A percentile compares a stretch with the other conserved stretches of the same genome.
These are phyloP conservation scores for Alloteropsis angusta DNA, from an alignment of 202 grass and related monocot species.

Conservation along the genomic window DNA sequence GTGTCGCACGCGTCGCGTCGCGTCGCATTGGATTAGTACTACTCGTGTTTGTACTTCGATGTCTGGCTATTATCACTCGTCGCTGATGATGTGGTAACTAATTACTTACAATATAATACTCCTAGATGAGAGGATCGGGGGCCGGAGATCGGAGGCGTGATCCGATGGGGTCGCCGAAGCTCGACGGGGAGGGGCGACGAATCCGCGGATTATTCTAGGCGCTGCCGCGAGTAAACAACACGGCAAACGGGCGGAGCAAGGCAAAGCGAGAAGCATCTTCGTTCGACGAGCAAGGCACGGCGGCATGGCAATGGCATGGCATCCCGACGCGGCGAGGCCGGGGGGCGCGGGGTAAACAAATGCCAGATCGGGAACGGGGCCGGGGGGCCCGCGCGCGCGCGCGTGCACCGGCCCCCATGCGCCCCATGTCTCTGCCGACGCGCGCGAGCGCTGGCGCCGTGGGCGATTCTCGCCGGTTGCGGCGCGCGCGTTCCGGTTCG, in stretches of 20 bases:
- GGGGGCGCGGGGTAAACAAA: neutral
- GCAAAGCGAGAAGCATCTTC: neutral
- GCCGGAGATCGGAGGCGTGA: neutral
- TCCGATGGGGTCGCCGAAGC: neutral
- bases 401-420: neutral
- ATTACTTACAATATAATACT: neutral
- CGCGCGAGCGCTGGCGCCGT: neutral
- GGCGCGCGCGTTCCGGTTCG: neutral
- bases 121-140: neutral
- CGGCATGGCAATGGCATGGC: neutral
- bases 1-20: neutral
- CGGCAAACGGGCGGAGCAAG: neutral
- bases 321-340: neutral
- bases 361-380: neutral
- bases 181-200: neutral
- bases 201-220: slow-evolving; percentile 2
- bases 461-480: neutral
- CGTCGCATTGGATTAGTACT: neutral
- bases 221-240: neutral
- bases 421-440: neutral
- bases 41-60: too few relatives aligned
- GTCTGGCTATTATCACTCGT: neutral
- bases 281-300: neutral
- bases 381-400: too few relatives aligned
- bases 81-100: neutral